Evolutionary conservation across 345 rosid genomes (phyloP), one percentile per base, ranked within the genome.

Genomic region (Conringia planisiliqua): DNA sequence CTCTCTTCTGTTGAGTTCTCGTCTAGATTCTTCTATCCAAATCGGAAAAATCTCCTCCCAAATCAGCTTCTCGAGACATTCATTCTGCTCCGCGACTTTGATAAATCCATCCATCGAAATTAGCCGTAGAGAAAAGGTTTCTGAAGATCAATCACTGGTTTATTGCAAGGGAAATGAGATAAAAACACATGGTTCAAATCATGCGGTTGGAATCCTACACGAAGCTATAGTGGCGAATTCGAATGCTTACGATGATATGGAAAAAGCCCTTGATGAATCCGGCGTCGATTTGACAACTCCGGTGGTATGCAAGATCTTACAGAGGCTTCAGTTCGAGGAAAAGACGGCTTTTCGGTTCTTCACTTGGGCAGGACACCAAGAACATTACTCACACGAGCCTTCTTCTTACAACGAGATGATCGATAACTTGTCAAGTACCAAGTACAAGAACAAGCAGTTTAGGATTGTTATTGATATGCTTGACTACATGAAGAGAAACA

Each of bases 391-490:
- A 3, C 99, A 95, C 35, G 90, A 90, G 83, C 63, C 87, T 38
- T 62, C 24, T 67, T 85, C 82, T 12, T 92, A 85, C 68, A 92
- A 88, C 22, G 86, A 84, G 46, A 95, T 90, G 96, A 86, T 92
- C 32, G 97, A 89, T 76, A 88, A 88, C 33, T 79, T 90, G 81
- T 85, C 97, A 10, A 87, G 96, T 51, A 92, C 98, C 0, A 92
- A 87, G 75, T 89, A 95, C 71, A 90, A 88, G 83, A 82, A 72
- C 59, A 90, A 83, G 79, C 96, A 86, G 76, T 95, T 92, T 79
- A 81, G 92, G 62, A 82, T 95, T 16, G 84, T 92, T 9, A 86
- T 93, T 48, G 96, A 86, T 75, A 79, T 95, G 90, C 82, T 95
- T 30, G 97, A 92, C 82, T 85, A 88, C 83, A 81, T 84, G 94